A percentile compares a stretch with the other conserved stretches of the same genome.
These are phyloP conservation scores for Halophytophthora batemanensis DNA, from an alignment of 352 stramenopile genomes.

Conservation along the genomic window DNA sequence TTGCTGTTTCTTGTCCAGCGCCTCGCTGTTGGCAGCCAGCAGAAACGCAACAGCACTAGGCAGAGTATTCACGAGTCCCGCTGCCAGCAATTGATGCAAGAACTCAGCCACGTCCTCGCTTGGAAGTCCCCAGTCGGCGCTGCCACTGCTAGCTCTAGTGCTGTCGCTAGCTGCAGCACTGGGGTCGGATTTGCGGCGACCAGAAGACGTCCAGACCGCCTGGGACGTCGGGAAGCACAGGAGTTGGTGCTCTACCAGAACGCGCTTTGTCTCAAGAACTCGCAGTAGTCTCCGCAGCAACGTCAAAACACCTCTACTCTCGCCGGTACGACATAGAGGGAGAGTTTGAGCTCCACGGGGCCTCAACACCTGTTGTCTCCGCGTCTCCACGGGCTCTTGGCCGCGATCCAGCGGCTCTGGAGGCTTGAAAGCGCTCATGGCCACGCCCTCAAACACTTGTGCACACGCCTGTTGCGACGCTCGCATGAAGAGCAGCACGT, in stretches of 20 bases:
- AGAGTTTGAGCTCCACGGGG: neutral
- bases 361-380: conserved; percentile 18
- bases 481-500: conserved; percentile 18
- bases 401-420: conserved; percentile 23
- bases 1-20: conserved; percentile 22
- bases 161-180: neutral
- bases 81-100: conserved; percentile 16
- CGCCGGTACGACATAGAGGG: too few species aligned
- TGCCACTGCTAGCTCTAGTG: neutral
- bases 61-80: conserved; percentile 21
- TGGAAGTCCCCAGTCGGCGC: conserved; percentile 27
- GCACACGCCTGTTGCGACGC: conserved; percentile 17
- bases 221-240: conserved; percentile 19
- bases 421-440: conserved; percentile 16
- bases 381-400: neutral
- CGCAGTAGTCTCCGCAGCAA: conserved; percentile 21
- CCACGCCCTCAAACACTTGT: conserved; percentile 23
- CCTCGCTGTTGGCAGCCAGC: conserved; percentile 11
- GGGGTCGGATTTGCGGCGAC: conserved; percentile 5
- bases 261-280: conserved; percentile 12
- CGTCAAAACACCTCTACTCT: too few species aligned
- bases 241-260: conserved; percentile 11
- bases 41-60: conserved; percentile 31
- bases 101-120: conserved; percentile 16
- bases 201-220: conserved; percentile 3